These are phyloP conservation scores for Hirschioporus abietinus DNA, from an alignment of 768 basidiomycete species.

Conservation along the genomic window DNA sequence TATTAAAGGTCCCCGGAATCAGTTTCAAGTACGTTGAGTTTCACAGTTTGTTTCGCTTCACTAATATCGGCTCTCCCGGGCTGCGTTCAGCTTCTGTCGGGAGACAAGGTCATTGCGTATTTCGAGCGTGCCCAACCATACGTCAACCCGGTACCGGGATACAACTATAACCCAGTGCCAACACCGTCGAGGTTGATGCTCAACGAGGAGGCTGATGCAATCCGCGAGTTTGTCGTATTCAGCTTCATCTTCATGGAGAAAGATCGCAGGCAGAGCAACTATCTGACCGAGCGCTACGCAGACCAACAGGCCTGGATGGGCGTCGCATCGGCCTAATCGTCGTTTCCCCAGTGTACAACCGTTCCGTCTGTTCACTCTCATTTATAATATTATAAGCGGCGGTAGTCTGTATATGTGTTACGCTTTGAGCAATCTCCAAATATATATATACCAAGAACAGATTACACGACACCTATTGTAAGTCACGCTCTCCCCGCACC, in stretches of 20 bases:
- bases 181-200: neutral
- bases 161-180: neutral
- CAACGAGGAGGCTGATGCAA: neutral
- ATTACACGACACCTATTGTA: neutral
- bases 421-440: too few relatives aligned
- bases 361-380: neutral
- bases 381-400: neutral
- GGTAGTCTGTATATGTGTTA: neutral
- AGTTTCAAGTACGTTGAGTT: neutral
- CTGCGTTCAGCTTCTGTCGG: neutral
- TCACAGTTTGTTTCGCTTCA: neutral
- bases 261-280: neutral
- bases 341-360: too few relatives aligned
- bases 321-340: neutral
- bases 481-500: too few relatives aligned
- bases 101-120: neutral
- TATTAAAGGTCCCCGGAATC: neutral
- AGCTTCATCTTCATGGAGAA: slow-evolving; percentile 1
- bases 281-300: neutral
- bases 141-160: neutral
- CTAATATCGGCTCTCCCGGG: neutral
- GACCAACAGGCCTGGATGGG: neutral
- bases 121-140: neutral
- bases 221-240: neutral
- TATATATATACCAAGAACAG: neutral